Conservation (phyloP, 2,329 filamentous ascomycete species). For the Sordariomycetes sp. region DNA sequence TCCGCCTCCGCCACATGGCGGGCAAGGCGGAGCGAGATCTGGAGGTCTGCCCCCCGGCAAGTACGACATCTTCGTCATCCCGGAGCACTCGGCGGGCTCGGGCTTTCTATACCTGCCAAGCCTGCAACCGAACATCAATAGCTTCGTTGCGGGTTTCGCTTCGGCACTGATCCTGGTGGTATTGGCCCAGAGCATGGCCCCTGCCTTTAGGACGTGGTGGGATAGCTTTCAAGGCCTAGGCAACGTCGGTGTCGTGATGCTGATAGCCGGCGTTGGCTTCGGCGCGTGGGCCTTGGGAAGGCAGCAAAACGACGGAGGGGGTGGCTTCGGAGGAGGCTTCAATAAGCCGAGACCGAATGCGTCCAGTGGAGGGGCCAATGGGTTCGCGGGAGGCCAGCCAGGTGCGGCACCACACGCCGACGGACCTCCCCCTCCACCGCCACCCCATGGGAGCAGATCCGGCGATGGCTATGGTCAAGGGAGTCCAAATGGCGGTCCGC, state of each 20-base stretch:
- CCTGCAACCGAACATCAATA: constrained; percentile 75
- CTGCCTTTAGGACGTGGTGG: constrained; percentile 67
- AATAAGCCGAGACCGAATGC: constrained; percentile 2
- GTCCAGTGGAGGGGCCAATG: constrained; percentile 4
- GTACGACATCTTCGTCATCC: constrained; percentile 96
- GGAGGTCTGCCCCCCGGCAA: constrained; percentile 73
- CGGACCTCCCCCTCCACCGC: constrained; percentile 21
- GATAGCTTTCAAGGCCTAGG: constrained; percentile 60
- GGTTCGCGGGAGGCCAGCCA: constrained; percentile 14
- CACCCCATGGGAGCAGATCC: constrained; percentile 10
- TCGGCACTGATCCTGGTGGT: constrained; percentile 65
- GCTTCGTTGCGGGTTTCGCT: constrained; percentile 80
- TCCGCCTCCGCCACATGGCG: constrained; percentile 79
- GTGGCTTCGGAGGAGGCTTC: constrained; percentile 2
- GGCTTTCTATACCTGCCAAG: constrained; percentile 95
- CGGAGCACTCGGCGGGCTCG: constrained; percentile 77
- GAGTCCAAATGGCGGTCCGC: constrained; percentile 2
- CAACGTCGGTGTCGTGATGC: constrained; percentile 61
- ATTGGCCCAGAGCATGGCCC: constrained; percentile 64
- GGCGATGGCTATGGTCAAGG: constrained; percentile 6
- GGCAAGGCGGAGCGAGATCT: constrained; percentile 67
- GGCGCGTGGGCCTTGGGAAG: constrained; percentile 59
- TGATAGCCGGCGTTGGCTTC: constrained; percentile 65
- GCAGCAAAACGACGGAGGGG: constrained; percentile 20
- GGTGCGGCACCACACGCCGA: constrained; percentile 22